Base-by-base conservation (phyloP, 495 filamentous ascomycete species). In the Penicillium malachiteum region DNA sequence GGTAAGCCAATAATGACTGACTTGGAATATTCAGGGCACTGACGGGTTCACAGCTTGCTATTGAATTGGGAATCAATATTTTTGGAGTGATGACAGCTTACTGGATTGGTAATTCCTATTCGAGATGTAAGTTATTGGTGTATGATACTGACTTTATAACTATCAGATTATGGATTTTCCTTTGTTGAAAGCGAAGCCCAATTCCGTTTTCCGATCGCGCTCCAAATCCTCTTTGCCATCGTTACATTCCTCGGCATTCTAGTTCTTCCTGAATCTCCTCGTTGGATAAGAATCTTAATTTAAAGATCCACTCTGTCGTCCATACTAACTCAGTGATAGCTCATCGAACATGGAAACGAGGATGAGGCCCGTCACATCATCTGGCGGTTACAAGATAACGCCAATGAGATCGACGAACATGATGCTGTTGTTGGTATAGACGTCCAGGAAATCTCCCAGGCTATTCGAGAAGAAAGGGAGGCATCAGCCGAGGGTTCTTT, bases 61-160 rank as follows among this genome's bases (percentile, higher is more conserved):
- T 87, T 31, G 84, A 88, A 62, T 71, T 86, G 67, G 78, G 79
- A 5, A 71, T 84, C 64, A 87, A 86, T 59, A 86, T 87, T 52
- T 79, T 83, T 48, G 82, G 70, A 35, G 67, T 72, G 14, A 70
- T 70, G 64, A 63, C 65, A 14, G 65, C 70, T 5, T 72, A 72
- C 47, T 72, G 70, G 70, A 63, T 72, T 62, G 70, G 68, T 71
- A 5, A 53, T 63, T 65, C 18, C 18, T 11, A 39, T 13, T n/a
- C 37, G 16, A 26, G 1, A 26, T 26, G 21, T 4, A 26, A 30
- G 6, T 10, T 32, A 37, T 0, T 41, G 7, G n/a, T n/a, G 1
- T 45, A 31, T 4, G 7, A 12, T 26, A 21, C 56, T 37, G 21
- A 49, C 3, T 17, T 26, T 5, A 21, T 6, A 38, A 33, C 7